Conservation (phyloP, 345 rosid species). For the Lepidium sativum region DNA sequence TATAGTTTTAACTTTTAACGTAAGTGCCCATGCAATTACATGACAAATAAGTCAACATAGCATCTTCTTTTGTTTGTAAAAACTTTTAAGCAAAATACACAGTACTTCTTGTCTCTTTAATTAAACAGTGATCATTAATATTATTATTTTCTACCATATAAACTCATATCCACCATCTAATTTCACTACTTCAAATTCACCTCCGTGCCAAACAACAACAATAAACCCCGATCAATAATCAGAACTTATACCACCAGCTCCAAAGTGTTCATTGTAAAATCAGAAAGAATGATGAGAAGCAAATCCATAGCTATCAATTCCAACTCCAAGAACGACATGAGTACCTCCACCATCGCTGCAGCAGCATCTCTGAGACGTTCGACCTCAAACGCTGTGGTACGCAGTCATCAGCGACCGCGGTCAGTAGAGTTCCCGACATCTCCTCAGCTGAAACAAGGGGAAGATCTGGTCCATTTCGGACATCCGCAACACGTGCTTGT, state of each 20-base stretch:
- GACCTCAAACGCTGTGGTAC: conserved; percentile 8
- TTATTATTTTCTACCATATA: conserved; percentile 20
- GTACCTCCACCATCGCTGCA: neutral
- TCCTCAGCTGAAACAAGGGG: conserved; percentile 40
- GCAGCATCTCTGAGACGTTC: conserved; percentile 17
- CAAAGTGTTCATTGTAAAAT: too few species aligned
- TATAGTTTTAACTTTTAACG: neutral
- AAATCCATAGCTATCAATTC: conserved; percentile 27
- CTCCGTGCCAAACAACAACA: neutral
- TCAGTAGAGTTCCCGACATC: conserved; percentile 47
- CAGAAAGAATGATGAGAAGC: conserved; percentile 25
- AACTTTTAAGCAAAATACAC: conserved; percentile 21
- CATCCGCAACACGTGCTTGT: conserved; percentile 60
- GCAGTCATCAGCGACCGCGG: neutral
- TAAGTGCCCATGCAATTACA: conserved; percentile 8
- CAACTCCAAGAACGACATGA: neutral
- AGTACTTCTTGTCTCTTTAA: conserved; percentile 11
- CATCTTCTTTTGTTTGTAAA: conserved; percentile 25
- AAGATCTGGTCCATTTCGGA: conserved; percentile 40
- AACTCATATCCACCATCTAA: conserved; percentile 8
- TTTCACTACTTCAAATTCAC: conserved; percentile 16
- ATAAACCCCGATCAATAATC: neutral
- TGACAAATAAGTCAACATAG: conserved; percentile 24
- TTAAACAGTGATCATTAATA: too few species aligned
- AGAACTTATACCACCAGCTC: conserved; percentile 8